Base-by-base conservation (phyloP, 306 rosid species). In the Cicer chorassanicum region DNA sequence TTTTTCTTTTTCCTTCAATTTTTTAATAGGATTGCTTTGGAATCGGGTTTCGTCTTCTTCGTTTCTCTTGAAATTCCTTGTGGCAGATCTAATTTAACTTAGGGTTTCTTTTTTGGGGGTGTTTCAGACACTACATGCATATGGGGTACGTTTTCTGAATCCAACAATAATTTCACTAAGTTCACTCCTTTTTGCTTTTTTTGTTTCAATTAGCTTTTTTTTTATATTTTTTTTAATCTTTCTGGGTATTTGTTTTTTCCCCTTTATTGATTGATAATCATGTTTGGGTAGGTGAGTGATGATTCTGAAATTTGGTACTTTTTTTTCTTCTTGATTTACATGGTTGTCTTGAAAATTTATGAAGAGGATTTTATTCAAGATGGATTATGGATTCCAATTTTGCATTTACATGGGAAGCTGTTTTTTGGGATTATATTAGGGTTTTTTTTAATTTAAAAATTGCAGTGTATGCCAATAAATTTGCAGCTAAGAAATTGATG, bases 71-170 rank as follows among this genome's bases (percentile, higher is more conserved):
- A 18, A 56, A 63, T 49, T 64, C 68, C 15, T 11, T 46, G 48
- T 42, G 44, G 54, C 72, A 59, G 88, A 84, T 84, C 84, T 70
- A 66, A 67, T 29, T 53, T 59, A 51, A 81, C 7, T 7, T 60
- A 29, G 29, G 53, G 19, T 34, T 62, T 64, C 34, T 45, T 3
- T 55, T 46, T 44, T n/a, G 45, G 65, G 84, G 83, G 46, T 59
- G 48, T 74, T 70, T 70, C 67, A 60, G 74, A 65, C 40, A 61
- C 75, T 75, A 75, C 83, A 78, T 81, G 86, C 80, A 84, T 71
- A 82, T 85, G 88, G 88, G 88, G 88, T 85, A 85, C 57, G 86
- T 81, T 70, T 84, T 85, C 65, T 78, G 66, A 70, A 78, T 84
- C 81, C 59, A 57, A 41, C 70, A 36, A 41, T 68, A 68, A 8